Evolutionary conservation across 768 basidiomycete genomes (phyloP).

Genomic region (Mycena galericulata): DNA sequence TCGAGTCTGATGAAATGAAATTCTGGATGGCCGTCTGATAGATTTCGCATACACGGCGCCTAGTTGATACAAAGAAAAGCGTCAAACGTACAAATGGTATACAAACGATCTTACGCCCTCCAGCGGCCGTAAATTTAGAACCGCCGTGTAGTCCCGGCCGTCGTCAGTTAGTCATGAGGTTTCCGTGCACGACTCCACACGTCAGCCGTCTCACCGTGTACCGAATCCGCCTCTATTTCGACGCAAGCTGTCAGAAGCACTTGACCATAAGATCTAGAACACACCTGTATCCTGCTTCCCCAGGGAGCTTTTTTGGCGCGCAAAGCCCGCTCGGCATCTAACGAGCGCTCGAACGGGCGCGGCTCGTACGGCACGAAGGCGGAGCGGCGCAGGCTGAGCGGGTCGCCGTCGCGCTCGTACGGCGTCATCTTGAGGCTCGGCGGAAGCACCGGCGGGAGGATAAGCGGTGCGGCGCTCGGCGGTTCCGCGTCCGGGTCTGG

Average conservation of each 20-base stretch:
- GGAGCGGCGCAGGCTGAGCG: constrained; percentile 23
- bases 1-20: too few relatives aligned
- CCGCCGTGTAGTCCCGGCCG: too few relatives aligned
- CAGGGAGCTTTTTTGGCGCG: not conserved
- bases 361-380: constrained; percentile 21
- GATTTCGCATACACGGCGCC: too few relatives aligned
- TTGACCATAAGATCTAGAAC: not conserved
- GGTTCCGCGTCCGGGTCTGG: not conserved
- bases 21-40: too few relatives aligned
- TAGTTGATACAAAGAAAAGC: too few relatives aligned
- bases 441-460: not conserved
- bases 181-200: too few relatives aligned
- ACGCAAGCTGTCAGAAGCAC: not conserved
- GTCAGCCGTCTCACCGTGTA: constrained; percentile 4
- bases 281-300: constrained; percentile 8
- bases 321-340: not conserved
- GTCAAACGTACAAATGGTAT: too few relatives aligned
- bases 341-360: not conserved
- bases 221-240: not conserved
- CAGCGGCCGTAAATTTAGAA: constrained; percentile 11
- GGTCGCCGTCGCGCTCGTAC: constrained; percentile 25
- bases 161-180: too few relatives aligned
- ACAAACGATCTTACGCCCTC: not conserved
- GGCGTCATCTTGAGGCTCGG: constrained; percentile 15
- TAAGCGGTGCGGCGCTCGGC: not conserved